Percentiles rank a stretch among this genome's conserved stretches.
These are phyloP conservation scores for Opeltia flavorubescens DNA, from an alignment of 495 filamentous ascomycete species.

Conservation along the genomic window DNA sequence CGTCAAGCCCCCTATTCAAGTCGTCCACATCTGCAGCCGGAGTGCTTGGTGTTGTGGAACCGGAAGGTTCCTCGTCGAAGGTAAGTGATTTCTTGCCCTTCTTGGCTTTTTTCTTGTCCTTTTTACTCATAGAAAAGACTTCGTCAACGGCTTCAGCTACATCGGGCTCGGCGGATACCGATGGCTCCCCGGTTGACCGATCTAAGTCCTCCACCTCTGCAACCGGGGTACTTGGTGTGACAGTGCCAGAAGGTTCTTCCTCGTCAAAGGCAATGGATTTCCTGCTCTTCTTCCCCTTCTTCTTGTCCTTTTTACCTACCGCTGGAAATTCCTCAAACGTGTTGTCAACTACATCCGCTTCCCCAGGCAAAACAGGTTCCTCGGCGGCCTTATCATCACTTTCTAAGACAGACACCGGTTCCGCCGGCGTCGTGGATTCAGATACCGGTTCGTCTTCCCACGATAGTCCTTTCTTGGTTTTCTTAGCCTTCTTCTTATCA, in stretches of 20 bases:
- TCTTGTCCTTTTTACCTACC: constrained; percentile 20
- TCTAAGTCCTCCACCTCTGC: background rate
- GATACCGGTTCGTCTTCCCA: background rate
- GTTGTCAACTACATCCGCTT: too few species aligned
- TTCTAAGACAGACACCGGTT: too few species aligned
- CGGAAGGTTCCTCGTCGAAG: constrained; percentile 5
- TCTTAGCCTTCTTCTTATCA: constrained; percentile 17
- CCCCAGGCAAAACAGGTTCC: background rate
- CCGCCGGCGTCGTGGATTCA: too few species aligned
- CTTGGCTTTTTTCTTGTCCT: constrained; percentile 19
- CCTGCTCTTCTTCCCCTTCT: constrained; percentile 18
- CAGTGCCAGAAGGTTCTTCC: constrained; percentile 1
- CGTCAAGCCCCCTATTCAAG: background rate
- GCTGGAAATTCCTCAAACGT: constrained; percentile 6
- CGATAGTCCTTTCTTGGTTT: background rate
- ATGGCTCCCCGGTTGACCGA: background rate
- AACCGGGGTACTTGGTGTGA: background rate
- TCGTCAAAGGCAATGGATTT: constrained; percentile 10
- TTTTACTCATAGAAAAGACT: constrained; percentile 6
- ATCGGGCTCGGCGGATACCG: background rate
- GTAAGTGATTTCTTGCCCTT: constrained; percentile 3
- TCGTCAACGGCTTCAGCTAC: background rate
- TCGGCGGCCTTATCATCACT: background rate
- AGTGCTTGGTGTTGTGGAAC: background rate
- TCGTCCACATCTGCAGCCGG: background rate